Base-by-base conservation (phyloP, 1,284 basidiomycete species). In the Nidula niveotomentosa region DNA sequence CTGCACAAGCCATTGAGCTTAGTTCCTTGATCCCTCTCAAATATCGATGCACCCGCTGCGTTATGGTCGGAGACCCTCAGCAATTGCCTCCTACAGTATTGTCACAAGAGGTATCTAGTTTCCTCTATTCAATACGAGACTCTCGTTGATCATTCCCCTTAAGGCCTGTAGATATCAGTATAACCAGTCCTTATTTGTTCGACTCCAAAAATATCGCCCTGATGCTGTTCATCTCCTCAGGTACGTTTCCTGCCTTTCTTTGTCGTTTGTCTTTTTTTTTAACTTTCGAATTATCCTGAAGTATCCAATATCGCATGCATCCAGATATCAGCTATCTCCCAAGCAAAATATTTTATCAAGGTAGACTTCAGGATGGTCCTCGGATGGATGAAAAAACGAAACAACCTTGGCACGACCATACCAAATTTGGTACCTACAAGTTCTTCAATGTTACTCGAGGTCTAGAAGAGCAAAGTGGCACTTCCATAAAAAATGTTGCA, bases 231-330 rank as follows among this genome's bases (percentile, higher is more conserved):
- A 99, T 71, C 78, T 99, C 4, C 78, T 99, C 44, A 96, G 92
- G 94, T 92, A 62, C 59, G 77, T 34, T 52, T 43, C 8, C 41
- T 12, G 13, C 37, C 12, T 10, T n/a, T 51, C n/a, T 45, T 62
- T 15, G 62, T 8, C 8, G 8, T 41, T 4, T 41, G 15, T 41
- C 12, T 41, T 41, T 15, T 41, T 15, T 12, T 39, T 33, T 33
- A 23, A 49, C 8, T n/a, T 17, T 57, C 47, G 51, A 55, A 46
- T 58, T 39, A 50, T 15, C 39, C 35, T 43, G 54, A 57, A 95
- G 93, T 62, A 99, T 99, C 48, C 97, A 99, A 74, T 99, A 99
- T 69, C 96, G 97, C 67, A 99, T 99, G 97, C 96, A 99, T 70
- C 96, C 97, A 1, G 87, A 92, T 56, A 99, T 99, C 68, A 96